Base-by-base conservation (phyloP, 768 basidiomycete genomes). In the Rhizopogon vesiculosus region DNA sequence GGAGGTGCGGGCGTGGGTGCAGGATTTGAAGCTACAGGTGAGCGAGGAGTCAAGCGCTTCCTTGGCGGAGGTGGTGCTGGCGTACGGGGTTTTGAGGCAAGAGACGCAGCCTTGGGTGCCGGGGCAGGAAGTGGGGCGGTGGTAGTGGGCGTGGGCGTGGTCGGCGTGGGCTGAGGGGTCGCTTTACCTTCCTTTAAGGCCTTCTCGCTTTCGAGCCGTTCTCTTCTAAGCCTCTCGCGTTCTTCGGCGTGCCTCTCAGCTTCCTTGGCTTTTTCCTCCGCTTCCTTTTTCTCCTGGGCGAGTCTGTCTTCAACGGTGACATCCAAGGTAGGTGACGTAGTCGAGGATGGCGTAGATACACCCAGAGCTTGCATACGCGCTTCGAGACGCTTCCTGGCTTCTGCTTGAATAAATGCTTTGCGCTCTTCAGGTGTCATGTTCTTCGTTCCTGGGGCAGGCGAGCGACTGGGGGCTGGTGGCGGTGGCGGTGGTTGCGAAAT, bases 321-420 rank as follows among this genome's bases (percentile, higher is more conserved):
- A 68, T 97, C 95, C 9, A 94, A 75, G 12, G 77, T 70, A 7
- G 83, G 68, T 29, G 80, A 71, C 5, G 59, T 29, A 7, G 51
- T 35, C 7, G 77, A 62, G 0, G 73, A 42, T 10, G 76, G 67
- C 1, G 80, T 68, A 13, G 78, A 77, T 16, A 97, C 80, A 5
- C 96, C 96, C 9, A 98, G 80, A 0, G 87, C 88, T 40, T 84
- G 82, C 78, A 88, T 93, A 33, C 96, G 87, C 16, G 86, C 92
- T 61, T 91, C 83, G 18, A 97, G 83, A 41, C 89, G 83, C 13
- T 85, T 80, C 62, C 88, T 84, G 1, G 93, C 96, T 66, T 96
- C 85, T 0, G 84, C 86, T 15, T 83, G 82, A 57, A 88, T 82
- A 66, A 77, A 92, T 0, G 89, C 93, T 42, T 81, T 75, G 3